A percentile compares a stretch with the other conserved stretches of the same genome.
These are phyloP conservation scores for Fusarium sp. DNA, from an alignment of 2,329 filamentous ascomycete genomes.

Conservation along the genomic window DNA sequence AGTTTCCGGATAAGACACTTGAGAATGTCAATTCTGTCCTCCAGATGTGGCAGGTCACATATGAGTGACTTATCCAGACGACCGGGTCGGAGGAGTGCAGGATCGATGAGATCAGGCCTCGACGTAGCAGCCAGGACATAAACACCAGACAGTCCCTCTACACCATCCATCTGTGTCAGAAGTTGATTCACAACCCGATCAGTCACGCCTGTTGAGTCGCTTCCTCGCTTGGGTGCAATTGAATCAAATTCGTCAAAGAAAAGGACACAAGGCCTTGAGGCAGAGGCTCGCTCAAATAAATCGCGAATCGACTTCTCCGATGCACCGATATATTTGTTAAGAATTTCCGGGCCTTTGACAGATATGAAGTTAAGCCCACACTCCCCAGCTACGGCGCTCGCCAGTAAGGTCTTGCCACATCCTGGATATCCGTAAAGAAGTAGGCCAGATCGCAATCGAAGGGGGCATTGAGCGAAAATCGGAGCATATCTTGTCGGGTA, in stretches of 20 bases:
- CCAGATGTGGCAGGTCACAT: conserved; percentile 83
- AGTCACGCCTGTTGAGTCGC: conserved; percentile 97
- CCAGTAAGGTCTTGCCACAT: conserved; percentile 94
- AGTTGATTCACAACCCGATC: conserved; percentile 98
- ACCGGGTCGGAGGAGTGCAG: conserved; percentile 88
- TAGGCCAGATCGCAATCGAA: conserved; percentile 91
- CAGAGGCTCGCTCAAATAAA: conserved; percentile 90
- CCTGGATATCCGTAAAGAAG: conserved; percentile 95
- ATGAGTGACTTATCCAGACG: conserved; percentile 92
- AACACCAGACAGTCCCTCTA: conserved; percentile 91
- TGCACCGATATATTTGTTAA: conserved; percentile 99
- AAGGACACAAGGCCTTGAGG: conserved; percentile 89
- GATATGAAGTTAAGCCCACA: conserved; percentile 98
- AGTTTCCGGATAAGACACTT: conserved; percentile 37
- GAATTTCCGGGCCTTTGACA: conserved; percentile 96
- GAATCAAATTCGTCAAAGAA: conserved; percentile 99
- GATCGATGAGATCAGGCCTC: conserved; percentile 93
- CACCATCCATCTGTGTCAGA: conserved; percentile 98
- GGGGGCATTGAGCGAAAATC: conserved; percentile 94
- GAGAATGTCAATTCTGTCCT: conserved; percentile 90
- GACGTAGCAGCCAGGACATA: conserved; percentile 96
- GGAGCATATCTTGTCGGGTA: conserved; percentile 98
- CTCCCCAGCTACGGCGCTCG: conserved; percentile 94
- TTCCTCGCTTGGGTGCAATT: conserved; percentile 95
- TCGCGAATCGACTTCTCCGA: conserved; percentile 96